Conservation (phyloP, 2,329 filamentous ascomycete species). For the Aspergillus tanneri region DNA sequence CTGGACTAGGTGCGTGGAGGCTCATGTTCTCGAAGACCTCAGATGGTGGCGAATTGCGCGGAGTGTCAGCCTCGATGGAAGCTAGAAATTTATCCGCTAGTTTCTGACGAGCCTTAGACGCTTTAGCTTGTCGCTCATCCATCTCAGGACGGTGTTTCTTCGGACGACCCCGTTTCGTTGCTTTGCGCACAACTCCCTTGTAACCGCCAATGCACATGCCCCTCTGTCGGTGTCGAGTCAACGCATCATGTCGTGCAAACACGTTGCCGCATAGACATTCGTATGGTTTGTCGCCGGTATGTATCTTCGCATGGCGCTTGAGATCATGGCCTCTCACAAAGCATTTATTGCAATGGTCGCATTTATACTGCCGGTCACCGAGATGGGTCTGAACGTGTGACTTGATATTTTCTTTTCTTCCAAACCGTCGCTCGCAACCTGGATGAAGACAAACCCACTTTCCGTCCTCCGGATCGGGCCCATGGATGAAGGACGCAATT, state of each 20-base stretch:
- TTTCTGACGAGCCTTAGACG: constrained; percentile 52
- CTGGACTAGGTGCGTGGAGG: constrained; percentile 35
- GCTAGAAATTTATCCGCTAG: constrained; percentile 38
- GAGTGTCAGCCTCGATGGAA: constrained; percentile 39
- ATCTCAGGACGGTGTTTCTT: constrained; percentile 62
- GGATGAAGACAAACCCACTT: constrained; percentile 77
- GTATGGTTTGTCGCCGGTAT: constrained; percentile 93
- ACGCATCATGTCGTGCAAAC: constrained; percentile 90
- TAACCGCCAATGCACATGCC: constrained; percentile 97
- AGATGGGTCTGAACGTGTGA: constrained; percentile 98
- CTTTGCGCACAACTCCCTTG: constrained; percentile 70
- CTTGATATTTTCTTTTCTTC: constrained; percentile 98
- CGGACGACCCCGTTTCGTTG: constrained; percentile 65
- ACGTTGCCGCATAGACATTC: constrained; percentile 91
- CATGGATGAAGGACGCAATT: constrained; percentile 70
- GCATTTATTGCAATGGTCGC: constrained; percentile 88
- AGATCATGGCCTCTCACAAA: constrained; percentile 97
- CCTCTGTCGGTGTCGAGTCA: constrained; percentile 89
- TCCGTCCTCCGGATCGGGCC: constrained; percentile 69
- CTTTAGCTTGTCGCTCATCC: constrained; percentile 58
- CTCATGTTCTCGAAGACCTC: constrained; percentile 42
- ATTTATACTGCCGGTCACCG: constrained; percentile 92
- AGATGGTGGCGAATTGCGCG: constrained; percentile 45
- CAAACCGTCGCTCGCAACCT: constrained; percentile 84
- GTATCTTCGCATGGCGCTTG: constrained; percentile 95